These are phyloP conservation scores for Aureobasidium mangrovei DNA, from an alignment of 2,329 filamentous ascomycete genomes.

Conservation along the genomic window DNA sequence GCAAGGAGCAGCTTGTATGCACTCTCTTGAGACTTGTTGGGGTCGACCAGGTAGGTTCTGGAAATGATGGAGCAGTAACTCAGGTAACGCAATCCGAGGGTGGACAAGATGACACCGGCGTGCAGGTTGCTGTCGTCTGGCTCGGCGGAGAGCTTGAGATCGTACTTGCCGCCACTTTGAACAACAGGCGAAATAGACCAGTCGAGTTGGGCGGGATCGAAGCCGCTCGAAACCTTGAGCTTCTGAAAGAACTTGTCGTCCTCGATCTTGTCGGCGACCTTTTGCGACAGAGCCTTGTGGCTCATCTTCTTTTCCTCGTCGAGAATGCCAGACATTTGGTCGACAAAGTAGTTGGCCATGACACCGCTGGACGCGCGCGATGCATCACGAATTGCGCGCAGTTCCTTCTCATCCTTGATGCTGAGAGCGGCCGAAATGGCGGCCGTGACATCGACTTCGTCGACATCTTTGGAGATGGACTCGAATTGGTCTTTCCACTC, in stretches of 20 bases:
- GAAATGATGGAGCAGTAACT: conserved; percentile 90
- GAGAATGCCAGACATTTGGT: conserved; percentile 93
- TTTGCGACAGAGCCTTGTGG: conserved; percentile 75
- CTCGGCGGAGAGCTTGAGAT: conserved; percentile 70
- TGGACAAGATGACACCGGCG: conserved; percentile 86
- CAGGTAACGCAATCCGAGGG: conserved; percentile 87
- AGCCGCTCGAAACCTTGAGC: conserved; percentile 74
- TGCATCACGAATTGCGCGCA: conserved; percentile 89
- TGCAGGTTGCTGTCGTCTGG: conserved; percentile 75
- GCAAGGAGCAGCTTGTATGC: conserved; percentile 84
- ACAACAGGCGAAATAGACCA: conserved; percentile 88
- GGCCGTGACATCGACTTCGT: conserved; percentile 76
- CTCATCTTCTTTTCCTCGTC: conserved; percentile 97
- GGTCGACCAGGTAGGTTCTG: conserved; percentile 91
- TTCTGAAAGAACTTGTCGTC: conserved; percentile 88
- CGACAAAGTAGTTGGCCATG: conserved; percentile 93
- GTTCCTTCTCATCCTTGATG: conserved; percentile 88
- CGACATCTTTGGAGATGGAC: conserved; percentile 72
- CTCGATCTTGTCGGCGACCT: conserved; percentile 84
- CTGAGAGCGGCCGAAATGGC: conserved; percentile 82
- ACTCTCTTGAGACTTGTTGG: conserved; percentile 88
- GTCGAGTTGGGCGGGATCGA: conserved; percentile 81
- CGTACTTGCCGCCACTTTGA: conserved; percentile 93
- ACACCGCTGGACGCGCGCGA: conserved; percentile 89
- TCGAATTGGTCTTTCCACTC: conserved; percentile 86